Evolutionary conservation across 768 basidiomycete species (phyloP).

Genomic region (Clitopilus passeckerianus): DNA sequence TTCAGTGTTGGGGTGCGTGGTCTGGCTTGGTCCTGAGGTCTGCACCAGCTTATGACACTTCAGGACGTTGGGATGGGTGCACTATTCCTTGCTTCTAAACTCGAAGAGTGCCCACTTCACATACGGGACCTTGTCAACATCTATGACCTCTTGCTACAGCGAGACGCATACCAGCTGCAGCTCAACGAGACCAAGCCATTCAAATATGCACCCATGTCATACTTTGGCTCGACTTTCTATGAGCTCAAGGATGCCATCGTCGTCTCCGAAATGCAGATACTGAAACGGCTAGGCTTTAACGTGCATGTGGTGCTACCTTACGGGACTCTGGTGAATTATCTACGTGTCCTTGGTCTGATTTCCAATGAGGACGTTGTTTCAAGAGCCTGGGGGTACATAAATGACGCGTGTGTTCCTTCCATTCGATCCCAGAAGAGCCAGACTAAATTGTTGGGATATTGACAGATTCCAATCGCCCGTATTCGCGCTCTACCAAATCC

Average conservation of each 20-base stretch:
- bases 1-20: slow-evolving; percentile 84
- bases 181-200: slow-evolving; percentile 34
- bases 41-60: background rate
- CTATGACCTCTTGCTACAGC: slow-evolving; percentile 85
- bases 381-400: slow-evolving; percentile 90
- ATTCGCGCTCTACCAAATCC: slow-evolving; percentile 84
- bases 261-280: slow-evolving; percentile 94
- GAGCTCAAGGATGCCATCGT: slow-evolving; percentile 93
- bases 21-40: too few species aligned
- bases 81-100: slow-evolving; percentile 81
- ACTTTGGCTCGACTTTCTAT: slow-evolving; percentile 87
- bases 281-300: slow-evolving; percentile 95
- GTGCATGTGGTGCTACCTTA: slow-evolving; percentile 92
- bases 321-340: slow-evolving; percentile 91
- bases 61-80: slow-evolving; percentile 91
- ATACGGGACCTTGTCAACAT: slow-evolving; percentile 95
- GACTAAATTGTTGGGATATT: background rate
- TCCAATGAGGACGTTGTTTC: slow-evolving; percentile 64
- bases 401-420: slow-evolving; percentile 75
- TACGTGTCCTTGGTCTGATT: slow-evolving; percentile 84
- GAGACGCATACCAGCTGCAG: slow-evolving; percentile 49
- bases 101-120: slow-evolving; percentile 87
- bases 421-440: background rate
- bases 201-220: slow-evolving; percentile 82
- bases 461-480: slow-evolving; percentile 90